These are phyloP conservation scores for Hemileia vastatrix DNA, from an alignment of 1,284 basidiomycete genomes.

Conservation along the genomic window DNA sequence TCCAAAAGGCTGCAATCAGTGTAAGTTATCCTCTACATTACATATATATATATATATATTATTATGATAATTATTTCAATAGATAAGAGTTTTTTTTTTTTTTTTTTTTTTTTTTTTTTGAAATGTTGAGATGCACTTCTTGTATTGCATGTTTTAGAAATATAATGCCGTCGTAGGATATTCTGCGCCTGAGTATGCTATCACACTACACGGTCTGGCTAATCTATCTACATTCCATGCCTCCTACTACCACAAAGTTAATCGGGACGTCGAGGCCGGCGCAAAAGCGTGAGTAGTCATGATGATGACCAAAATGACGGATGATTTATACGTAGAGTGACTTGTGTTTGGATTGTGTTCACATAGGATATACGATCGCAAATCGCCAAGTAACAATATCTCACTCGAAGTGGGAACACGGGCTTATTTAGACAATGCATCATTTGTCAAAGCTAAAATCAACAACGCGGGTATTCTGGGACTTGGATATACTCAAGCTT, in stretches of 20 bases:
- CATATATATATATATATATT: too few relatives aligned
- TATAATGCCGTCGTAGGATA: constrained; percentile 89
- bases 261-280: constrained; percentile 87
- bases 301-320: not conserved
- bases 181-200: constrained; percentile 92
- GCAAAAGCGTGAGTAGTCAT: constrained; percentile 61
- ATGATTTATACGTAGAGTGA: not conserved
- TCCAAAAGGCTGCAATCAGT: constrained; percentile 81
- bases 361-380: constrained; percentile 77
- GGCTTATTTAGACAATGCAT: constrained; percentile 57
- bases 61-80: too few relatives aligned
- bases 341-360: not conserved
- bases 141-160: constrained; percentile 49
- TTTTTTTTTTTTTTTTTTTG: too few relatives aligned
- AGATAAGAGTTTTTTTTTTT: too few relatives aligned
- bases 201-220: constrained; percentile 87
- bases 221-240: constrained; percentile 91
- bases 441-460: constrained; percentile 97
- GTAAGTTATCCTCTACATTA: not conserved
- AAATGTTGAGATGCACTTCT: too few relatives aligned
- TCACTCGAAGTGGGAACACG: constrained; percentile 93
- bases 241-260: constrained; percentile 98
- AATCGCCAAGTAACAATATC: constrained; percentile 71
- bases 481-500: constrained; percentile 81
- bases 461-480: constrained; percentile 87